Evolutionary conservation across 495 filamentous ascomycete species (phyloP).

Genomic region (Lasiosphaeria ovina): DNA sequence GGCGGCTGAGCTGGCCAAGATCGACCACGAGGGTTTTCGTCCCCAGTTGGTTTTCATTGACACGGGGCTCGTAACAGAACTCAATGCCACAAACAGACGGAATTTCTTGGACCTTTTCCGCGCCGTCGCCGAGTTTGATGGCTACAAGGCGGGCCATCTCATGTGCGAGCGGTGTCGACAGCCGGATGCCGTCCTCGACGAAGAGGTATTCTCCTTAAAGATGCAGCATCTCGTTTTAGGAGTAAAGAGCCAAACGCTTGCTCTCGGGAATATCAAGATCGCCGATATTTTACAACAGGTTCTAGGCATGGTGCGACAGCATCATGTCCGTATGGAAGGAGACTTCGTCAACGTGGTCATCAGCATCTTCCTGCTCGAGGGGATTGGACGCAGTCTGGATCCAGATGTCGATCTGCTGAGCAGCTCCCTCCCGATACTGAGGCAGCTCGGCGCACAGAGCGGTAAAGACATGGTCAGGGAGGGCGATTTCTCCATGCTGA

Average conservation of each 20-base stretch:
- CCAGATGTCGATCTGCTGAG: conserved; percentile 82
- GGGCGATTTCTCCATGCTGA: conserved; percentile 89
- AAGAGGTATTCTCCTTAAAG: conserved; percentile 86
- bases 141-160: conserved; percentile 88
- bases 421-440: conserved; percentile 86
- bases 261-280: conserved; percentile 92
- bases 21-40: conserved; percentile 88
- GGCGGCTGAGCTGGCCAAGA: conserved; percentile 65
- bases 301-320: conserved; percentile 82
- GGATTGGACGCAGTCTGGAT: conserved; percentile 85
- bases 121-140: conserved; percentile 94
- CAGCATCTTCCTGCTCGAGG: conserved; percentile 88
- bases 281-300: conserved; percentile 92
- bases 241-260: conserved; percentile 87
- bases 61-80: conserved; percentile 90
- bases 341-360: conserved; percentile 99
- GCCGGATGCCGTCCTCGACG: conserved; percentile 80
- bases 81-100: conserved; percentile 77
- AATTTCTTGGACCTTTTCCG: conserved; percentile 98
- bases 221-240: conserved; percentile 94
- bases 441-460: conserved; percentile 79
- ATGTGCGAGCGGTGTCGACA: conserved; percentile 96
- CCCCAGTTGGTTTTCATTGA: conserved; percentile 98
- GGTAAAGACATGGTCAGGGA: conserved; percentile 62
- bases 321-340: conserved; percentile 94